These are phyloP conservation scores for Mycogone perniciosa DNA, from an alignment of 2,329 filamentous ascomycete genomes.

Conservation along the genomic window DNA sequence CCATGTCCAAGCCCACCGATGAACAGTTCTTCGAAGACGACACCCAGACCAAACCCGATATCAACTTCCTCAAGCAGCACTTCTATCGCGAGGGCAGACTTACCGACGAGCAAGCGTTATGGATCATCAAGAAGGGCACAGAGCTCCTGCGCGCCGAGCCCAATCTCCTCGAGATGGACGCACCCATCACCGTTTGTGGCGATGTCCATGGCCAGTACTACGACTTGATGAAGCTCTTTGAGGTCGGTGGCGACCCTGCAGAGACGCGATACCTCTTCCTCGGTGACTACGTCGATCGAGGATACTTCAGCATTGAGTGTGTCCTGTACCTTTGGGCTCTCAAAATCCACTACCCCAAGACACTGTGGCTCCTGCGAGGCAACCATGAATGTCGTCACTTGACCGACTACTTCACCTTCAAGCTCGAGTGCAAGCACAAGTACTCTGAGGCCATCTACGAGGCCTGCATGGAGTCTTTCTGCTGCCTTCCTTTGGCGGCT, in stretches of 20 bases:
- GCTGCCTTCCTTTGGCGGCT: slow-evolving; percentile 82
- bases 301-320: slow-evolving; percentile 99
- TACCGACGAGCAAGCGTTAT: slow-evolving; percentile 94
- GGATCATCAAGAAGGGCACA: slow-evolving; percentile 84
- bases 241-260: slow-evolving; percentile 92
- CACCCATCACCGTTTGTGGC: slow-evolving; percentile 95
- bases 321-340: slow-evolving; percentile 96
- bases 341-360: slow-evolving; percentile 99
- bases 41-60: slow-evolving; percentile 80
- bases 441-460: slow-evolving; percentile 96
- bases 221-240: slow-evolving; percentile 98
- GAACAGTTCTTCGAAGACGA: slow-evolving; percentile 90
- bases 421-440: slow-evolving; percentile 99
- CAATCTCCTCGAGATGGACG: slow-evolving; percentile 98
- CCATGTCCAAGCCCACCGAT: slow-evolving; percentile 85
- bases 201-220: slow-evolving; percentile 99
- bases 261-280: slow-evolving; percentile 97
- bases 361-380: slow-evolving; percentile 90
- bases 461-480: slow-evolving; percentile 98
- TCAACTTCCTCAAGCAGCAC: slow-evolving; percentile 94
- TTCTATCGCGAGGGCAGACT: slow-evolving; percentile 96
- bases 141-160: slow-evolving; percentile 85
- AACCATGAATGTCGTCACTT: slow-evolving; percentile 99
- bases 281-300: slow-evolving; percentile 95
- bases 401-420: slow-evolving; percentile 99